Evolutionary conservation across 148 eudicot species (phyloP), one percentile per base, ranked within the genome.

Genomic region (Drosera capensis): DNA sequence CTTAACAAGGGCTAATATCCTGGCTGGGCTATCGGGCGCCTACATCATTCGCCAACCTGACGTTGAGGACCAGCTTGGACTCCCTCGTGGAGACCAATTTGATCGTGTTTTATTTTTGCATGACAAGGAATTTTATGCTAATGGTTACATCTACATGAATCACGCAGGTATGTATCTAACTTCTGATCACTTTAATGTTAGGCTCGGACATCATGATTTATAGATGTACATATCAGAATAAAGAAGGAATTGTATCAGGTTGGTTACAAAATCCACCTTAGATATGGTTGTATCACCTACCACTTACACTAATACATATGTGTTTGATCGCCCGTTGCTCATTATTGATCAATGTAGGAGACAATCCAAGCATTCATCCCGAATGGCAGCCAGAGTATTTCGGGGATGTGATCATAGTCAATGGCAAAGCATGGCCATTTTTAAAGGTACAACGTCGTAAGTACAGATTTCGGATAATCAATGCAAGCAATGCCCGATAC

Each of bases 331-430:
- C n/a, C 16, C 16, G 17, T 11, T 2, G 13, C 21, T 17, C 9
- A 22, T 6, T 16, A 13, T 12, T 1, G 19, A 1, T 3, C 12
- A 16, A 19, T 15, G 28, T 30, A 3, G 96, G 95, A 26, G 62
- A 86, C 28, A 80, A 80, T n/a, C 95, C 95, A 1, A 19, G 57
- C n/a, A 72, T 86, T 60, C 95, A 85, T 26, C 95, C 95, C 1
- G 67, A 85, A 15, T 85, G 95, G 95, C 86, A 78, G 8, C 95
- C 95, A 0, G 95, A 86, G 58, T 86, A 86, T 54, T 86, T 86
- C 46, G 95, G 95, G 0, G 68, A 75, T 5, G 80, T 67, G 6
- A 86, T 86, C 23, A 42, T 78, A 20, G 95, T 86, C 12, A 86
- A 86, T 12, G 95, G 95, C 1, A 86, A 86, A 42, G 95, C 92